Base-by-base conservation (phyloP, 2,329 filamentous ascomycete species). In the Mycocentrospora acerina region DNA sequence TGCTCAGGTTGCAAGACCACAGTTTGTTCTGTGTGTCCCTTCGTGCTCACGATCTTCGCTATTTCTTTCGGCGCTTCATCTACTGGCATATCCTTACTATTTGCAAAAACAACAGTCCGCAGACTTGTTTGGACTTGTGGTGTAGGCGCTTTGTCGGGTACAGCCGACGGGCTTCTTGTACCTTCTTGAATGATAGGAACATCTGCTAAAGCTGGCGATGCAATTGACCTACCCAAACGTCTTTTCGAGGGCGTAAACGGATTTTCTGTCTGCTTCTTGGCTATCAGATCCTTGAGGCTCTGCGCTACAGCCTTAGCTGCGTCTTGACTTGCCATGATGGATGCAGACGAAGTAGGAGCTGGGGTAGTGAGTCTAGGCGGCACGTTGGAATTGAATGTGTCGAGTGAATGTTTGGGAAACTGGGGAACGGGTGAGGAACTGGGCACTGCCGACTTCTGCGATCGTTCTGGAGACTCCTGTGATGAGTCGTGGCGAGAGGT, bases 131-230 rank as follows among this genome's bases (percentile, higher is more conserved):
- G 55, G 15, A 32, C 44, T 37, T 51, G 53, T 14, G 46, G 44
- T n/a, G 37, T 37, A 24, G 60, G 55, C 8, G 48, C 46, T 7
- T 46, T 53, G 29, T 65, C 59, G 11, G 64, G 62, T 7, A 67
- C 60, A 7, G 57, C 57, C 5, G 64, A 67, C 3, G 64, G 62
- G 5, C 62, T 66, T 28, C 62, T 48, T 16, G 62, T 64, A 9
- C 60, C 60, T 35, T 55, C 51, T 17, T 47, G 27, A 24, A 35
- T 22, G 3, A 12, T 16, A n/a, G 36, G 35, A 4, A 27, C 19
- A 22, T 5, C 5, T 9, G 19, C 9, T 9, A 9, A 22, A 22
- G 46, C 38, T 15, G 46, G 32, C 4, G 32, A 40, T n/a, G 30
- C 24, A 15, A 35, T 37, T 14, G 38, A 33, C 16, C 27, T 39